Conservation (phyloP, 257 asterid species). For the Solanum commersonii region DNA sequence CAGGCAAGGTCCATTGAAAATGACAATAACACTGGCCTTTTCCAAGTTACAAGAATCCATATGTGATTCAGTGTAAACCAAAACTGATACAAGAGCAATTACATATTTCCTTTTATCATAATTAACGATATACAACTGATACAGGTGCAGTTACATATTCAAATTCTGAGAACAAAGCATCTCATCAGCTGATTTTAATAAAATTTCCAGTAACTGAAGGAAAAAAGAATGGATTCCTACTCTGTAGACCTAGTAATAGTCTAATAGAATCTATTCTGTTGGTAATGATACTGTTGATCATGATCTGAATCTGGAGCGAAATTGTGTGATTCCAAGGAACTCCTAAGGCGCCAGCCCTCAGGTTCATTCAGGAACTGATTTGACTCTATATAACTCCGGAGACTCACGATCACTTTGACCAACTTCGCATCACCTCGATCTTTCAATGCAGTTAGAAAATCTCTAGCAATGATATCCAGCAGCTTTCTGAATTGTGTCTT, state of each 20-base stretch:
- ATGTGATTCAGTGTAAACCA: not conserved
- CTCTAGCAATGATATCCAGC: constrained; percentile 27
- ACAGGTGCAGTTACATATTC: not conserved
- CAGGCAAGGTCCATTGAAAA: not conserved
- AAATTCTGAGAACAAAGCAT: not conserved
- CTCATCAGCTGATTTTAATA: not conserved
- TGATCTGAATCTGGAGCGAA: not conserved
- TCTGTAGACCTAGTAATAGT: not conserved
- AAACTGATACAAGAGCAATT: not conserved
- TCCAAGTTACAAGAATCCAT: not conserved
- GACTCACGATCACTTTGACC: constrained; percentile 19
- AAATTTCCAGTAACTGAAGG: too few relatives aligned
- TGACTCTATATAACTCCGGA: constrained; percentile 46
- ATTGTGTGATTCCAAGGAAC: constrained; percentile 24
- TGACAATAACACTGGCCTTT: not conserved
- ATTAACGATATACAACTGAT: not conserved
- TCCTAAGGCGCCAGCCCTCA: constrained; percentile 43
- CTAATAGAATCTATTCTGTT: not conserved
- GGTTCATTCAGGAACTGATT: constrained; percentile 54
- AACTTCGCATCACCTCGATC: constrained; percentile 30
- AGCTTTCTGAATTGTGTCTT: constrained; percentile 60
- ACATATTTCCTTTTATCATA: not conserved
- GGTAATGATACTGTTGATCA: not conserved
- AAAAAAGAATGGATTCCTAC: not conserved
- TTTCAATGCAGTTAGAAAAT: constrained; percentile 41